A percentile compares a stretch with the other conserved stretches of the same genome.
These are phyloP conservation scores for Phytophthora hibernalis DNA, from an alignment of 352 stramenopile genomes.

Conservation along the genomic window DNA sequence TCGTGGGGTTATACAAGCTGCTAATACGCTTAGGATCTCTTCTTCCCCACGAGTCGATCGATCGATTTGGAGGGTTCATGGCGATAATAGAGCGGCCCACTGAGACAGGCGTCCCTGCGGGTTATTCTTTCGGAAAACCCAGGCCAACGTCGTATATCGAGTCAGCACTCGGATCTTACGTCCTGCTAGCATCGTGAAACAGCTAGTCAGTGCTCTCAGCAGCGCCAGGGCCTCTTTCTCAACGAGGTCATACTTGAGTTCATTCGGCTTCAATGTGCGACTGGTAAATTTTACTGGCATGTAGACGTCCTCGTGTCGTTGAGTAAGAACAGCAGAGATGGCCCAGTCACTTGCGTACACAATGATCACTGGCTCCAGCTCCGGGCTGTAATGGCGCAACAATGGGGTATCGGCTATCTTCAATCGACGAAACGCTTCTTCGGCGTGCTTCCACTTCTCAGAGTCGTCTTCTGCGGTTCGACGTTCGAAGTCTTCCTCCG, in stretches of 20 bases:
- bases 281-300: constrained; percentile 19
- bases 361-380: constrained; percentile 3
- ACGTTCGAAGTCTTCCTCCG: too few species aligned
- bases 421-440: not conserved
- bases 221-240: too few species aligned
- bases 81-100: constrained; percentile 2
- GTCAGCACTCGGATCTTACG: constrained; percentile 6
- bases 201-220: constrained; percentile 8
- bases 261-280: constrained; percentile 22
- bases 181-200: constrained; percentile 14
- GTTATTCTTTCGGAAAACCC: constrained; percentile 2
- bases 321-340: constrained; percentile 10
- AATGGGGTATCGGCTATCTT: constrained; percentile 16
- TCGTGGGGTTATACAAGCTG: not conserved
- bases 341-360: constrained; percentile 26
- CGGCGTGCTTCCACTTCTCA: not conserved
- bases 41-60: not conserved
- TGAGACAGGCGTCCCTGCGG: not conserved
- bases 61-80: not conserved
- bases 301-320: constrained; percentile 17
- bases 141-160: constrained; percentile 5
- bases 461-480: not conserved
- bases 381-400: constrained; percentile 21
- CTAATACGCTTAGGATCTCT: not conserved
- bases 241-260: constrained; percentile 18